Evolutionary conservation across 108 stramenopile genomes (phyloP), one percentile per base, ranked within the genome.

Genomic region (Nannochloropsis oceanica): DNA sequence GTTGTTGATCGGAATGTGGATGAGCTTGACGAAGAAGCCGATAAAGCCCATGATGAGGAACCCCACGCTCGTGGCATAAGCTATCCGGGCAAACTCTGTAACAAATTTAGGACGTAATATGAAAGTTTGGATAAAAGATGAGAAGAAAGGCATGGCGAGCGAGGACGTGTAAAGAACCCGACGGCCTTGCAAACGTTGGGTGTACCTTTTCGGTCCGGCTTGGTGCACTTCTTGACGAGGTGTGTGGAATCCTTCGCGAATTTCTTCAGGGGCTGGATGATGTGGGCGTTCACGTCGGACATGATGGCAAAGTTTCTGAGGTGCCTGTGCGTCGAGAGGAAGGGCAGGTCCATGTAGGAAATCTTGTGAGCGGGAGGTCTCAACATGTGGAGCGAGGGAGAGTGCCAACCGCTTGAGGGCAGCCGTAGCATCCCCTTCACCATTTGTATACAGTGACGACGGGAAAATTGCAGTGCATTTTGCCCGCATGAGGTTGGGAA

Each of bases 1-100:
- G 89, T 99, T 99, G 91, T 99, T 99, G 93, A 99, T 99, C 18
- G 99, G 99, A 84, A 99, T 99, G 92, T 99, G 99, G 84, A 99
- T 93, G 82, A 99, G 92, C 94, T 99, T 99, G 87, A 99, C 99
- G 89, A 99, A 99, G 92, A 99, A 99, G 22, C 99, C 99, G 86
- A 99, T 96, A 87, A 99, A 97, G 42, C 99, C 99, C 96, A 99
- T 98, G 84, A 98, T 96, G 85, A 96, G 92, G 85, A 99, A 99
- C 18, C 99, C 99, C 83, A 98, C 89, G 22, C 96, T 94, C 11
- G 96, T 96, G 25, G 97, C 97, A 83, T 90, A 86, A 44, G 97
- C 97, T 87, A 98, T 97, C 27, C 85, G 86, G 46, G 92, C 92
- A 88, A 99, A 98, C 90, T 99, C 99, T 90, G 87, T 25, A 88